A percentile compares a stretch with the other conserved stretches of the same genome.
Evolutionary conservation across 2,329 filamentous ascomycete species (phyloP).

Genomic region (Rutstroemia sp.): DNA sequence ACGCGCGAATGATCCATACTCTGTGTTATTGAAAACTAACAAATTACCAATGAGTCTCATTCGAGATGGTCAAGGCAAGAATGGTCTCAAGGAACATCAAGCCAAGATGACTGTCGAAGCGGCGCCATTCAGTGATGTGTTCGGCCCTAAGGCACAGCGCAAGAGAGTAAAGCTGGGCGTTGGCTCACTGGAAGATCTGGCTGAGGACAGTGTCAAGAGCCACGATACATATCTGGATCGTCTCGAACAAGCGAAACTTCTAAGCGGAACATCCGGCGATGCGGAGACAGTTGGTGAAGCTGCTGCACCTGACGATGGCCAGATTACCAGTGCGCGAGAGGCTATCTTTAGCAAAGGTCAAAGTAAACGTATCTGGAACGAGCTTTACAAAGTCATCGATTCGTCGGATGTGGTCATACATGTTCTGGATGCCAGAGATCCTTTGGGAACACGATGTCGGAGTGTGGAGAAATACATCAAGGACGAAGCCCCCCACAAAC

Average conservation of each 20-base stretch:
- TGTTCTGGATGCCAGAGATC: slow-evolving; percentile 83
- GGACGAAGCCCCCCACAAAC: slow-evolving; percentile 93
- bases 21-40: slow-evolving; percentile 91
- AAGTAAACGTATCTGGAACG: slow-evolving; percentile 95
- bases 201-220: slow-evolving; percentile 69
- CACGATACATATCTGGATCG: slow-evolving; percentile 77
- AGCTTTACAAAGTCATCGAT: slow-evolving; percentile 91
- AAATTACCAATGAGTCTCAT: slow-evolving; percentile 96
- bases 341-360: slow-evolving; percentile 93
- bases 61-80: slow-evolving; percentile 66
- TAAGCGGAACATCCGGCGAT: slow-evolving; percentile 61
- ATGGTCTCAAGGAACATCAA: slow-evolving; percentile 84
- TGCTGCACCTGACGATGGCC: slow-evolving; percentile 34
- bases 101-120: slow-evolving; percentile 92
- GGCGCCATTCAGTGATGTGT: slow-evolving; percentile 78
- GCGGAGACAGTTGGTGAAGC: slow-evolving; percentile 41
- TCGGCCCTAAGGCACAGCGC: slow-evolving; percentile 86
- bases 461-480: slow-evolving; percentile 89
- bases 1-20: slow-evolving; percentile 83
- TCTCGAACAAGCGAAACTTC: slow-evolving; percentile 67
- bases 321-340: slow-evolving; percentile 61
- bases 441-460: slow-evolving; percentile 80
- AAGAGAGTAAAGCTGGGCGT: slow-evolving; percentile 89
- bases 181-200: slow-evolving; percentile 73
- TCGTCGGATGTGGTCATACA: slow-evolving; percentile 96